Evolutionary conservation across 805 yeast species (phyloP).

Genomic region (Saccharomycopsis amapae): DNA sequence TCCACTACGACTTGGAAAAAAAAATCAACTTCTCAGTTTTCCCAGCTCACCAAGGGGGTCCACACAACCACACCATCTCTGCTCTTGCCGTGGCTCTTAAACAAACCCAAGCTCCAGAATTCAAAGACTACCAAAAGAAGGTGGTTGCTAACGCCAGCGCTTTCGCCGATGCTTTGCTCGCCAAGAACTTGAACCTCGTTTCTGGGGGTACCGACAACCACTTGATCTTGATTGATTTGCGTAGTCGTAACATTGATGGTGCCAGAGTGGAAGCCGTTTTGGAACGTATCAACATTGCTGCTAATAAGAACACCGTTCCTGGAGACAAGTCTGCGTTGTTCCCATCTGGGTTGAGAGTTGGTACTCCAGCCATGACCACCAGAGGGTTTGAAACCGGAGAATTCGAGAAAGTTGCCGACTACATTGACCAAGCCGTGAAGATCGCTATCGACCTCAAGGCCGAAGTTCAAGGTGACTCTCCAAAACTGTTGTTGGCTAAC

Average conservation of each 20-base stretch:
- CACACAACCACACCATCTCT: slow-evolving; percentile 98
- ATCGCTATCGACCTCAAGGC: slow-evolving; percentile 53
- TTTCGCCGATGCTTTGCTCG: slow-evolving; percentile 60
- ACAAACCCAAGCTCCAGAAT: slow-evolving; percentile 88
- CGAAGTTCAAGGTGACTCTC: slow-evolving; percentile 49
- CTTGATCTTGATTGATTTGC: slow-evolving; percentile 84
- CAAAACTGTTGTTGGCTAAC: slow-evolving; percentile 54
- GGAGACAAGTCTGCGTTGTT: slow-evolving; percentile 95
- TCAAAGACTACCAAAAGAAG: slow-evolving; percentile 80
- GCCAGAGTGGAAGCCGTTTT: slow-evolving; percentile 94
- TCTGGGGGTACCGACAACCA: slow-evolving; percentile 97
- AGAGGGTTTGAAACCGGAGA: slow-evolving; percentile 91
- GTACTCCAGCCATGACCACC: slow-evolving; percentile 98
- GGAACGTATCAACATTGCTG: slow-evolving; percentile 90
- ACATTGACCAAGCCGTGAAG: slow-evolving; percentile 72
- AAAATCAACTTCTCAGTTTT: slow-evolving; percentile 96
- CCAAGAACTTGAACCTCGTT: slow-evolving; percentile 66
- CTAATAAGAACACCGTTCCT: slow-evolving; percentile 96
- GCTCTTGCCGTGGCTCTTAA: slow-evolving; percentile 95
- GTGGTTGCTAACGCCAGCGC: slow-evolving; percentile 84
- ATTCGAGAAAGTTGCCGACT: slow-evolving; percentile 70
- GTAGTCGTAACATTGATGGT: slow-evolving; percentile 89
- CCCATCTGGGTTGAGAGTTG: slow-evolving; percentile 96
- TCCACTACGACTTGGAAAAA: slow-evolving; percentile 84
- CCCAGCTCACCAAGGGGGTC: slow-evolving; percentile 99